Evolutionary conservation across 1,284 basidiomycete species (phyloP).

Genomic region (Fomitiporia mediterranea): DNA sequence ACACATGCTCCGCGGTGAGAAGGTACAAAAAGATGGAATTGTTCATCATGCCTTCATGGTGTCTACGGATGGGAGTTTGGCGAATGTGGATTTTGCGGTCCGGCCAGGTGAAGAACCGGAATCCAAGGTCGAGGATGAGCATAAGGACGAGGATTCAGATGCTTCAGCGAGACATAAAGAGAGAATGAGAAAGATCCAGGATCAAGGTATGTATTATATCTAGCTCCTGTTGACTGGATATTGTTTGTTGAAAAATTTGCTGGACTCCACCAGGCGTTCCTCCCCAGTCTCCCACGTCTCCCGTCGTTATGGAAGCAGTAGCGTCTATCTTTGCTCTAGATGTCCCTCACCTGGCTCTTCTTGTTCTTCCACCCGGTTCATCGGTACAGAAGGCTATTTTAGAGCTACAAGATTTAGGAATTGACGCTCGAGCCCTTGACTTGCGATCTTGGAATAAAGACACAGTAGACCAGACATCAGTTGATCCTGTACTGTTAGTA

Average conservation of each 20-base stretch:
- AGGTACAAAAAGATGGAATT: slow-evolving; percentile 34
- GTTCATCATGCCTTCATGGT: slow-evolving; percentile 61
- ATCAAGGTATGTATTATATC: background rate
- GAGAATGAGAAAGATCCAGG: background rate
- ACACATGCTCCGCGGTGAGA: slow-evolving; percentile 26
- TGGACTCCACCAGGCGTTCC: slow-evolving; percentile 1
- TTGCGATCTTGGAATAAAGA: slow-evolving; percentile 32
- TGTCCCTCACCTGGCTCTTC: slow-evolving; percentile 59
- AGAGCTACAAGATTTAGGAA: slow-evolving; percentile 59
- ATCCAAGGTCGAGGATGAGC: background rate
- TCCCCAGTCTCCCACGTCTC: slow-evolving; percentile 48
- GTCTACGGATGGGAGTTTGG: slow-evolving; percentile 42
- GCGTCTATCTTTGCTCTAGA: slow-evolving; percentile 67
- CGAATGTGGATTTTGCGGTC: slow-evolving; percentile 39
- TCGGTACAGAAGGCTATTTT: slow-evolving; percentile 56
- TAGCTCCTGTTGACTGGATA: background rate
- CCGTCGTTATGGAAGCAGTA: slow-evolving; percentile 57
- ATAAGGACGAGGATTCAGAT: background rate
- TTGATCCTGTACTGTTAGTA: slow-evolving; percentile 60
- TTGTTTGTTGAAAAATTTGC: background rate
- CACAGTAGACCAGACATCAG: slow-evolving; percentile 36
- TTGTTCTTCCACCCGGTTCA: slow-evolving; percentile 58
- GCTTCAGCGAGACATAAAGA: background rate
- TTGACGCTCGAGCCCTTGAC: slow-evolving; percentile 61
- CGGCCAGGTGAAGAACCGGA: slow-evolving; percentile 6